Percentiles rank a stretch among this genome's conserved stretches.
phyloP scores from a whole-genome alignment of 768 basidiomycete species.

The Cantharellus anzutake region DNA sequence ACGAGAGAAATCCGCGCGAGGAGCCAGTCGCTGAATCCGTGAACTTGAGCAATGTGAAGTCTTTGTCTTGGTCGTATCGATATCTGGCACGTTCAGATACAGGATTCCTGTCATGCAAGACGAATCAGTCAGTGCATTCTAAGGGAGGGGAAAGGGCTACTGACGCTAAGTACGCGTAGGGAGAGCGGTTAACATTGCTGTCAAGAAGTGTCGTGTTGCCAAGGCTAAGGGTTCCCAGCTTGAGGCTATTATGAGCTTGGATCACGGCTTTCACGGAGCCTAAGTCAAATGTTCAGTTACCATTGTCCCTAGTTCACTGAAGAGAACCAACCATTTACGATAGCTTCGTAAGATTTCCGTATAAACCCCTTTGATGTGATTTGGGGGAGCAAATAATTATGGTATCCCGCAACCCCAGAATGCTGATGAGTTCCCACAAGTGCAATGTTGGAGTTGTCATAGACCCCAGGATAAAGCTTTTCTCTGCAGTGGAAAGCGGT shows the following conservation, averaged over 20 bases:
- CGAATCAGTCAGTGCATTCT: not conserved
- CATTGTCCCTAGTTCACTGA: not conserved
- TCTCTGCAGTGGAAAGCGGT: not conserved
- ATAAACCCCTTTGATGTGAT: conserved; percentile 58
- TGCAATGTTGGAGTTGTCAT: conserved; percentile 52
- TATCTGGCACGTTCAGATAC: conserved; percentile 46
- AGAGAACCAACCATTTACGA: conserved; percentile 23
- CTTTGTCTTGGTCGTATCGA: conserved; percentile 54
- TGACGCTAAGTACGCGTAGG: conserved; percentile 46
- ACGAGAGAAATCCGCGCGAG: conserved; percentile 47
- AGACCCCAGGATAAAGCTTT: conserved; percentile 34
- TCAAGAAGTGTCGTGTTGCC: conserved; percentile 44
- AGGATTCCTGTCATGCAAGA: conserved; percentile 27
- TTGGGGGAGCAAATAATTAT: conserved; percentile 62
- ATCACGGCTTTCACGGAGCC: conserved; percentile 40
- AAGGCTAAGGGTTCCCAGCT: conserved; percentile 36
- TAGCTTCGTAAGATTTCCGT: conserved; percentile 48
- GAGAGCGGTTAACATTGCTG: conserved; percentile 57
- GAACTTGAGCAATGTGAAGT: conserved; percentile 47
- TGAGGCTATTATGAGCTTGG: conserved; percentile 43
- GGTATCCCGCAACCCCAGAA: conserved; percentile 59
- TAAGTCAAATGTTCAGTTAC: not conserved
- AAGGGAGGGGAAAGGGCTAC: not conserved
- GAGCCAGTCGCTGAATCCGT: conserved; percentile 33
- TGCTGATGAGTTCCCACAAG: conserved; percentile 58